Conservation (phyloP, 371 early-diverging fungal genomes). For the Scutellospora calospora region DNA sequence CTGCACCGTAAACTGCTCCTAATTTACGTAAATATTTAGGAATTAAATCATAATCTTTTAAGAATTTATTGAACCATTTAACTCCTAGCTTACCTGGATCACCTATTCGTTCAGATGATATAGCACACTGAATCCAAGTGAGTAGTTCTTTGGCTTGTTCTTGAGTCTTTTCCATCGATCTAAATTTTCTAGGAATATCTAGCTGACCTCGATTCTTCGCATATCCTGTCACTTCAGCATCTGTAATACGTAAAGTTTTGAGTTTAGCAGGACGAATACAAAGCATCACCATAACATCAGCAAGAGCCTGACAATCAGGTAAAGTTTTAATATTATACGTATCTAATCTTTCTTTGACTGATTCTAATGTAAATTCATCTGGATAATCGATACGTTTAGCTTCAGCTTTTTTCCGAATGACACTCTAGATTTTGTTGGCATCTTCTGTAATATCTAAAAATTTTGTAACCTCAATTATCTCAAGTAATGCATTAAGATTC, state of each 20-base stretch:
- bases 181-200: slow-evolving; percentile 14
- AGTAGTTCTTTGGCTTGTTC: not conserved
- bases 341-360: slow-evolving; percentile 31
- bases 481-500: not conserved
- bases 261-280: slow-evolving; percentile 29
- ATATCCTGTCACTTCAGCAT: slow-evolving; percentile 14
- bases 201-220: slow-evolving; percentile 10
- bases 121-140: slow-evolving; percentile 28
- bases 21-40: slow-evolving; percentile 27
- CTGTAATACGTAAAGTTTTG: slow-evolving; percentile 26
- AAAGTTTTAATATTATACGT: not conserved
- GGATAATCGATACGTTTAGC: slow-evolving; percentile 2
- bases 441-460: not conserved
- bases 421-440: slow-evolving; percentile 28
- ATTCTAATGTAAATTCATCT: slow-evolving; percentile 32
- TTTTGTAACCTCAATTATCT: not conserved
- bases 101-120: not conserved
- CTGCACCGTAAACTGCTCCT: slow-evolving; percentile 13
- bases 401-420: not conserved
- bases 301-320: slow-evolving; percentile 21
- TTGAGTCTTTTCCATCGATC: slow-evolving; percentile 13
- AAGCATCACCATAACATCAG: slow-evolving; percentile 38
- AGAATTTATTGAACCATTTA: slow-evolving; percentile 19
- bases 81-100: slow-evolving; percentile 4
- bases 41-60: slow-evolving; percentile 26